Conservation (phyloP, 2,329 filamentous ascomycete species). For the Boeremia exigua region DNA sequence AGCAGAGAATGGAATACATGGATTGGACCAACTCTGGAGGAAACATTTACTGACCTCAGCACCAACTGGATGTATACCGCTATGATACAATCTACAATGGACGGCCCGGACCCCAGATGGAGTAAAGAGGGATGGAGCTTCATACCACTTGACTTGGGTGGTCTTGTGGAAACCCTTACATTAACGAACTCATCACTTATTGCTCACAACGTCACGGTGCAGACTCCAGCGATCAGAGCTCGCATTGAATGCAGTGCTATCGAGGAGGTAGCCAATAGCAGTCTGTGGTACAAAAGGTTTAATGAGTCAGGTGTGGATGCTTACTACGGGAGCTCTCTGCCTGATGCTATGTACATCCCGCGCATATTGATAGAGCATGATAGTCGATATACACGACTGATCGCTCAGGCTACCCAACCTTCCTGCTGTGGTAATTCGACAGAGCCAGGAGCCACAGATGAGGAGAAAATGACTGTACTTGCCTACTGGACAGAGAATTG, state of each 20-base stretch:
- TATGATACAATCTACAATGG: slow-evolving; percentile 23
- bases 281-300: neutral
- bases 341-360: neutral
- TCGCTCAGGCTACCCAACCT: neutral
- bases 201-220: neutral
- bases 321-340: neutral
- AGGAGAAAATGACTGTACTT: neutral
- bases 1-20: neutral
- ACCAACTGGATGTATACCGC: slow-evolving; percentile 33
- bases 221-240: neutral
- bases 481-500: slow-evolving; percentile 18
- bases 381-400: neutral
- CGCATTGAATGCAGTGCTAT: neutral
- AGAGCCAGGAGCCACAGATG: neutral
- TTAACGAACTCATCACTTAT: neutral
- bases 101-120: slow-evolving; percentile 26
- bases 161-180: neutral
- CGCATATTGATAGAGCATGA: neutral
- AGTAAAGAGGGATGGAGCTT: slow-evolving; percentile 33
- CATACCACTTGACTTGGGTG: slow-evolving; percentile 18
- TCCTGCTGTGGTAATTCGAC: neutral
- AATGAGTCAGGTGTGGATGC: neutral
- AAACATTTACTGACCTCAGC: slow-evolving; percentile 19
- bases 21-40: neutral
- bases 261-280: neutral